Evolutionary conservation across 2,329 filamentous ascomycete species (phyloP).

Genomic region (Neonectria punicea): DNA sequence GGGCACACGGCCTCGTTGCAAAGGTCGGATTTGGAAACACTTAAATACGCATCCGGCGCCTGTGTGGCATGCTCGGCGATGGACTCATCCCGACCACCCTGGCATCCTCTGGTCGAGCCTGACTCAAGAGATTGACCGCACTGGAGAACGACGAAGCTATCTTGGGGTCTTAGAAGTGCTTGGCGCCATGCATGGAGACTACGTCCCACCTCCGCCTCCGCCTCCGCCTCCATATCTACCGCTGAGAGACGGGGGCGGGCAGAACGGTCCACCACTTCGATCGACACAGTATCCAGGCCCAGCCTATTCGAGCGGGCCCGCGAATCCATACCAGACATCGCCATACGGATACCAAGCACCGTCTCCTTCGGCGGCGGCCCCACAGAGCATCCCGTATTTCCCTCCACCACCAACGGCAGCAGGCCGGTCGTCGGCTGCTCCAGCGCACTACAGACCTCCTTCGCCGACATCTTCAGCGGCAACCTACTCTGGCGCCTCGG

Average conservation of each 20-base stretch:
- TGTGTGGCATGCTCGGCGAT: not conserved
- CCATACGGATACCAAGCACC: constrained; percentile 22
- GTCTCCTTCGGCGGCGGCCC: constrained; percentile 1
- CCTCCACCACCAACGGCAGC: constrained; percentile 12
- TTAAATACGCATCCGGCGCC: not conserved
- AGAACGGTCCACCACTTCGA: not conserved
- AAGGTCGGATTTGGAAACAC: not conserved
- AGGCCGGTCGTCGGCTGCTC: not conserved
- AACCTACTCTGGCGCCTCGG: not conserved
- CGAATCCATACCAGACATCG: constrained; percentile 1
- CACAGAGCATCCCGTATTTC: constrained; percentile 20
- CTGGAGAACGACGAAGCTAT: not conserved
- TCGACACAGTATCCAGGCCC: not conserved
- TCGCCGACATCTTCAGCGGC: constrained; percentile 16
- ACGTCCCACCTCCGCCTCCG: not conserved
- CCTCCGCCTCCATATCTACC: not conserved
- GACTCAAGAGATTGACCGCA: not conserved
- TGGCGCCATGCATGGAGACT: not conserved
- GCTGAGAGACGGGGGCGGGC: not conserved
- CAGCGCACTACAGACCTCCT: too few species aligned
- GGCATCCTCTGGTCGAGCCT: not conserved
- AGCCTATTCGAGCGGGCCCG: not conserved
- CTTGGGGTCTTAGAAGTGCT: too few species aligned
- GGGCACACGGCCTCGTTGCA: not conserved
- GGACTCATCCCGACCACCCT: not conserved